These are phyloP conservation scores for Vaccinium darrowii DNA, from an alignment of 148 eudicot species.

Conservation along the genomic window DNA sequence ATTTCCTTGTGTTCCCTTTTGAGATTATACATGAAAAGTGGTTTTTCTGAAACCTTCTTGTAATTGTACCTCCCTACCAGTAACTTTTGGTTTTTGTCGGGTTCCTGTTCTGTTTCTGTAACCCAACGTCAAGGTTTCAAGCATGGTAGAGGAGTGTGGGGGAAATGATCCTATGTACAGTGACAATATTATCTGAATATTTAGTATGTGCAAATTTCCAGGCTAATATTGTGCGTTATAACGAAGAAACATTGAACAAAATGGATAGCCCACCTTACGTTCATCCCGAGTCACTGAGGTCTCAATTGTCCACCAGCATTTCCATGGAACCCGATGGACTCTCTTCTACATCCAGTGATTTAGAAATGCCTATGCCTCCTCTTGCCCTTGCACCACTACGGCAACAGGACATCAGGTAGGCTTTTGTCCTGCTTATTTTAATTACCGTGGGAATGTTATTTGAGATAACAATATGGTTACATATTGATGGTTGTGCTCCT, in stretches of 20 bases:
- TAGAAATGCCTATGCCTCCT: conserved; percentile 97
- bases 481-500: conserved; percentile 15
- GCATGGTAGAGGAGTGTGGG: not conserved
- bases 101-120: not conserved
- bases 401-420: conserved; percentile 61
- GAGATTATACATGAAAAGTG: not conserved
- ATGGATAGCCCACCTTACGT: conserved; percentile 40
- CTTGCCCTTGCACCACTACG: conserved; percentile 73
- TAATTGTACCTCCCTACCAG: not conserved
- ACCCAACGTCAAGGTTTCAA: not conserved
- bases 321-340: conserved; percentile 24
- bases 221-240: conserved; percentile 86
- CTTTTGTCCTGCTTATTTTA: not conserved
- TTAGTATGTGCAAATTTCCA: conserved; percentile 35
- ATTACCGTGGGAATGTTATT: not conserved
- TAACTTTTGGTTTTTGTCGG: not conserved
- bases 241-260: conserved; percentile 73
- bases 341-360: conserved; percentile 44
- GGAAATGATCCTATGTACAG: not conserved
- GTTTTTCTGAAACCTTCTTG: conserved; percentile 1
- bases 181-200: not conserved
- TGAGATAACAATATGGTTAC: not conserved
- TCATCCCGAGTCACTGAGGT: conserved; percentile 38
- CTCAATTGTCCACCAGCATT: conserved; percentile 34
- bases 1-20: not conserved